Evolutionary conservation across 2,329 filamentous ascomycete genomes (phyloP), one percentile per base, ranked within the genome.

Genomic region (Fusarium cicatricum): DNA sequence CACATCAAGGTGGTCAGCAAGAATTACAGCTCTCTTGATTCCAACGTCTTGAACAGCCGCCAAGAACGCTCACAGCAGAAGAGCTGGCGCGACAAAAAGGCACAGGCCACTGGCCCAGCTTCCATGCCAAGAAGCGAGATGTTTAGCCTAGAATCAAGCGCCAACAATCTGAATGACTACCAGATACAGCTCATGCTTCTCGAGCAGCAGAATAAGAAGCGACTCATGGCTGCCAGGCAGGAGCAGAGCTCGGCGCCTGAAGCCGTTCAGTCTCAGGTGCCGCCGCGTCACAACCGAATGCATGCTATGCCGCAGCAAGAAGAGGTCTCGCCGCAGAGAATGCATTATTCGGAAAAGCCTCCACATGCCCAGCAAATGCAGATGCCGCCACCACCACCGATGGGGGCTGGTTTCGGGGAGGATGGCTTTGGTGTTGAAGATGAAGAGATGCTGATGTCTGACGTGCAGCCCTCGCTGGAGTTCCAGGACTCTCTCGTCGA

Each of bases 141-240:
- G 43, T 64, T 63, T 29, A 60, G 60, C 11, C 12, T 48, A 10
- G 31, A 37, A 11, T 16, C 11, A 16, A 16, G 23, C 23, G 3
- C 5, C 23, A 26, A 7, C n/a, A 16, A 6, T 15, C 11, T 4
- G 7, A 36, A 10, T 11, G 90, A 94, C 72, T 94, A 94, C 67
- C 90, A 94, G 77, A 92, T 91, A 89, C 90, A 94, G 73, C 77
- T 94, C 70, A 93, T 93, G 90, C 76, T 93, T 33, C 81, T 94
- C 8, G 90, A 94, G 74, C 90, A 93, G 74, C 90, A 94, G 75
- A 94, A 94, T 68, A 93, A 93, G 80, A 92, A 92, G 75, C 82
- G 90, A 11, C 78, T 93, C 39, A 87, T 92, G 80, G 91, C 92
- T 89, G 90, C 90, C 21, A 86, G 90, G 15, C 89, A 88, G 70